phyloP scores from a whole-genome alignment of 2,329 filamentous ascomycete species.

The Graphilbum sp. region DNA sequence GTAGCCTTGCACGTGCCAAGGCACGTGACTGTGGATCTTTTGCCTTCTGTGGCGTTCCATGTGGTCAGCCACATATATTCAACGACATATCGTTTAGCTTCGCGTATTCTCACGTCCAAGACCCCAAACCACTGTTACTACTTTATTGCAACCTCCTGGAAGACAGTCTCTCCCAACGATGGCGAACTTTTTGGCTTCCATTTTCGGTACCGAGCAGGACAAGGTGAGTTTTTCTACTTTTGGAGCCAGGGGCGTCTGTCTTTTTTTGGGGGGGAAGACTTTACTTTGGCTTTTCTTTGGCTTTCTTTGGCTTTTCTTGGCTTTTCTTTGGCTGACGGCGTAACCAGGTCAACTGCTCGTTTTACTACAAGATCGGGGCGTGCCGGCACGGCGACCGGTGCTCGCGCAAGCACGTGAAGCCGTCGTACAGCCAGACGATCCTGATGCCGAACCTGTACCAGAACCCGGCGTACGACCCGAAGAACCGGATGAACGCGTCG shows the following conservation, averaged over 20 bases:
- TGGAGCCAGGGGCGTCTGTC: too few species aligned
- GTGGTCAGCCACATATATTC: neutral
- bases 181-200: slow-evolving; percentile 97
- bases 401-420: slow-evolving; percentile 97
- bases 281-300: too few species aligned
- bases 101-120: neutral
- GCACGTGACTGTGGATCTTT: too few species aligned
- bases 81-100: too few species aligned
- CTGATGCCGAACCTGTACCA: slow-evolving; percentile 98
- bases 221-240: slow-evolving; percentile 34
- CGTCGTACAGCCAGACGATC: slow-evolving; percentile 93
- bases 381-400: slow-evolving; percentile 97
- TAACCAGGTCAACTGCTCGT: slow-evolving; percentile 74
- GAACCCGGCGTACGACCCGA: slow-evolving; percentile 92
- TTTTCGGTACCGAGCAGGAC: slow-evolving; percentile 99
- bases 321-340: neutral
- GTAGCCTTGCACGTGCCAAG: neutral
- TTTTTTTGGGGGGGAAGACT: too few species aligned
- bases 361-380: slow-evolving; percentile 99
- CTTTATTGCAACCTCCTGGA: too few species aligned
- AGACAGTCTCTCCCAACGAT: slow-evolving; percentile 27
- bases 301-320: too few species aligned
- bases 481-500: slow-evolving; percentile 88
- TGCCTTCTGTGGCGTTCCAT: neutral
- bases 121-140: neutral